Evolutionary conservation across 1,284 basidiomycete genomes (phyloP).

Genomic region (Coriolopsis trogii): DNA sequence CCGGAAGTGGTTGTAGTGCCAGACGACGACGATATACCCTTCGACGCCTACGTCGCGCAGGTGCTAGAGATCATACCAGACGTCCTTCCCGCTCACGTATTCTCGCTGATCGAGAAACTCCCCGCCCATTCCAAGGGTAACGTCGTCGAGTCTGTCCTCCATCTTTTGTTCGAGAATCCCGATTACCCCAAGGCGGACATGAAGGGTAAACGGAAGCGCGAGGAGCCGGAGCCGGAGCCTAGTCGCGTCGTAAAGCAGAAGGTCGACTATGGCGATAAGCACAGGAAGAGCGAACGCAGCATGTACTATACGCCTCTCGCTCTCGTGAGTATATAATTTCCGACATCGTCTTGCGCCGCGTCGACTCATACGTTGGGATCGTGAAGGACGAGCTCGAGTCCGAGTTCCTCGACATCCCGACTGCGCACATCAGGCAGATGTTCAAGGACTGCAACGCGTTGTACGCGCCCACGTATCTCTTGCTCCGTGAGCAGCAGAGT

Average conservation of each 20-base stretch:
- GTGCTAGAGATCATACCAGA: constrained; percentile 72
- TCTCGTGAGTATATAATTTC: constrained; percentile 42
- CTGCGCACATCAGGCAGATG: constrained; percentile 47
- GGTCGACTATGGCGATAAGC: constrained; percentile 53
- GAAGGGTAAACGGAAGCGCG: constrained; percentile 54
- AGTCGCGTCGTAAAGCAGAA: constrained; percentile 39
- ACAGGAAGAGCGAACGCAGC: constrained; percentile 45
- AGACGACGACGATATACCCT: constrained; percentile 2
- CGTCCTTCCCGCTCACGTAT: constrained; percentile 55
- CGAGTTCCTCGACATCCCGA: constrained; percentile 63
- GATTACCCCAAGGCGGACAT: constrained; percentile 58
- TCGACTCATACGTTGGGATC: not conserved
- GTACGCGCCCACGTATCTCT: constrained; percentile 63
- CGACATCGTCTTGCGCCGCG: not conserved
- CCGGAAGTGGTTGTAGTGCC: not conserved
- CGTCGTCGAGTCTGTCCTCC: constrained; percentile 57
- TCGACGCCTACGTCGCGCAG: constrained; percentile 41
- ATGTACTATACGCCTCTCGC: constrained; percentile 50
- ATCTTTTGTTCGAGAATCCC: constrained; percentile 61
- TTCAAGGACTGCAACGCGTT: constrained; percentile 44
- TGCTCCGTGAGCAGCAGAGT: constrained; percentile 42
- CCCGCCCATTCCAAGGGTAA: constrained; percentile 33
- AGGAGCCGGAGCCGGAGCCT: constrained; percentile 18
- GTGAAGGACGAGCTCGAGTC: constrained; percentile 51
- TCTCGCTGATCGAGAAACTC: constrained; percentile 47